Conservation (phyloP, 192 early-diverging fungal species). For the Lobulomyces angularis region DNA sequence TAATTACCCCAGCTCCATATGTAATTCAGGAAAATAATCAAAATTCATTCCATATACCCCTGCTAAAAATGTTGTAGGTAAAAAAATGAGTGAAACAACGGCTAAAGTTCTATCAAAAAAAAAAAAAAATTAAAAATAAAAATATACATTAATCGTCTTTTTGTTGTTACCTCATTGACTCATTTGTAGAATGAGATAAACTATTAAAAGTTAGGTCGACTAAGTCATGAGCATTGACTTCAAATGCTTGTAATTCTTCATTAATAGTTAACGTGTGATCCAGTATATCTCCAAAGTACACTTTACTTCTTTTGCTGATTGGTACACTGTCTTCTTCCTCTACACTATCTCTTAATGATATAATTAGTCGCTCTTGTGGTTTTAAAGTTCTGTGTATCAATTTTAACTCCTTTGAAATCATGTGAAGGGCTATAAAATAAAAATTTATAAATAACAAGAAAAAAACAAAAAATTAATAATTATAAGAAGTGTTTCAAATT, state of each 20-base stretch:
- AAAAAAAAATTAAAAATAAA: background rate
- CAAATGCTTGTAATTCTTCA: slow-evolving; percentile 13
- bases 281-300: slow-evolving; percentile 4
- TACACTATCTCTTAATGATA: slow-evolving; percentile 7
- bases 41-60: slow-evolving; percentile 32
- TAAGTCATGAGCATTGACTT: slow-evolving; percentile 10
- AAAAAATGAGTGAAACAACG: slow-evolving; percentile 16
- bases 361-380: slow-evolving; percentile 11
- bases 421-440: slow-evolving; percentile 12
- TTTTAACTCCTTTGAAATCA: slow-evolving; percentile 20
- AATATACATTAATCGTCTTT: no score
- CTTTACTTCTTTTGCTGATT: background rate
- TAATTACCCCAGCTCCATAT: background rate
- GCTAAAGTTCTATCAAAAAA: slow-evolving; percentile 12
- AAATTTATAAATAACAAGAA: background rate
- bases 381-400: slow-evolving; percentile 7
- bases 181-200: slow-evolving; percentile 24
- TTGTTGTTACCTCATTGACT: slow-evolving; percentile 1
- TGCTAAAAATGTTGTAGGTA: slow-evolving; percentile 21
- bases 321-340: background rate
- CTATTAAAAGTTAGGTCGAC: slow-evolving; percentile 26
- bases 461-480: no score
- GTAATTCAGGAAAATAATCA: slow-evolving; percentile 16
- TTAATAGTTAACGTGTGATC: slow-evolving; percentile 13
- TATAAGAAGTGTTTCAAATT: background rate